Base-by-base conservation (phyloP, 2,329 filamentous ascomycete species). In the Claviceps monticola region DNA sequence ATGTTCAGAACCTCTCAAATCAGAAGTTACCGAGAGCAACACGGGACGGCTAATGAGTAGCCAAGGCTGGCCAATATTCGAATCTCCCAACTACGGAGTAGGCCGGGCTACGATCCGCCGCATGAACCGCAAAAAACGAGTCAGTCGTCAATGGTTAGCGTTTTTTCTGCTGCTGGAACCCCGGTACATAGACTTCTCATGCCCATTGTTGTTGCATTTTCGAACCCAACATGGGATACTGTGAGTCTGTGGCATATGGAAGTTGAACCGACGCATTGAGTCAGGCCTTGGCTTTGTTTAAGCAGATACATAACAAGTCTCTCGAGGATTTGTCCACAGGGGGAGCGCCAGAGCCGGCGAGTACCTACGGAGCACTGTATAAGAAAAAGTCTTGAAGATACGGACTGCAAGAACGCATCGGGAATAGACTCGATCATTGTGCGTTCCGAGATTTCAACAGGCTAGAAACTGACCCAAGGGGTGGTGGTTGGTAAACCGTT, bases 21-120 rank as follows among this genome's bases (percentile, higher is more conserved):
- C 17, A n/a, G 8, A 5, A 7, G 37, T 36, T 44, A 49, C 23
- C 23, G 44, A 41, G 48, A 50, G 26, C 13, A 36, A 26, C 14
- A 21, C 29, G 48, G 39, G n/a, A 44, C 21, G 21, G 47, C 37
- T 29, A 47, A 47, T 49, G 47, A 49, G 47, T 36, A 49, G 38
- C 8, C 38, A 37, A 17, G 21, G 21, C 39, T 44, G 11, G 7
- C 37, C n/a, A 16, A 36, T 34, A 34, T 34, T 36, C 6, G 26
- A 26, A 50, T 9, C 41, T 43, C 26, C n/a, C 39, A 17, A 16
- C 23, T 29, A 29, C 48, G 23, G 23, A 23, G 29, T 29, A 34
- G 23, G 5, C 23, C 29, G 29, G 48, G 41, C 48, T 23, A 34
- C 39, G 9, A 29, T 29, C 39, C 23, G 29, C 26, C 38, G 16